Evolutionary conservation across 208 protist genomes (phyloP), one percentile per base, ranked within the genome.

Genomic region (Perkinsela sp.): DNA sequence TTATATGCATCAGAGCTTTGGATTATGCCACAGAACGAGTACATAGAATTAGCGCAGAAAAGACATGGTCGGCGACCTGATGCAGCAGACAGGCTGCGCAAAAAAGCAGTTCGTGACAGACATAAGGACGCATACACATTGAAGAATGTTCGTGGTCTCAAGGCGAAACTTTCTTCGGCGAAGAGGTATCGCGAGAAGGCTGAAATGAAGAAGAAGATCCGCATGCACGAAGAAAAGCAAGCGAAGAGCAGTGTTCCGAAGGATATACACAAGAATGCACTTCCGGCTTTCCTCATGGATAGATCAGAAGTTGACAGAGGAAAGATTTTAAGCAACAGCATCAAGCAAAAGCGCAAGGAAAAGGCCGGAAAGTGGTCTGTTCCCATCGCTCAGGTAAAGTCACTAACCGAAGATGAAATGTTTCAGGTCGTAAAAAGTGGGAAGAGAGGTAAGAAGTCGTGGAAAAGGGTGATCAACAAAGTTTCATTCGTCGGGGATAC

Each of bases 301-400:
- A 80, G 95, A 70, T 91, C 94, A 72, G 86, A 93, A 71, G 89
- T 95, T 1, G 89, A 94, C 72, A 87, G 94, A 29, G 93, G 93
- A 30, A 96, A 98, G 82, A 92, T 99, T 29, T 83, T 99, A 16
- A 96, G 90, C 67, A 99, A 99, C 82, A 98, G 94, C 30, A 78
- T 99, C 16, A 99, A 99, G 80, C 96, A 99, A 78, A 99, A 99
- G 82, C 83, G 96, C 32, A 99, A 99, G 86, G 95, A 99, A 75
- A 98, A 98, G 76, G 97, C 97, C 0, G 97, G 96, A 22, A 99
- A 99, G 80, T 99, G 96, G 96, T 83, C 92, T 32, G 97, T 99
- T 32, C 98, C 98, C 1, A 94, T 99, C 72, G 94, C 97, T 28
- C 98, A 99, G 81, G 93, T 97, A 1, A 90, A 92, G 76, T 89